Evolutionary conservation across 2,329 filamentous ascomycete genomes (phyloP).

Genomic region (Fusarium subtropicale): DNA sequence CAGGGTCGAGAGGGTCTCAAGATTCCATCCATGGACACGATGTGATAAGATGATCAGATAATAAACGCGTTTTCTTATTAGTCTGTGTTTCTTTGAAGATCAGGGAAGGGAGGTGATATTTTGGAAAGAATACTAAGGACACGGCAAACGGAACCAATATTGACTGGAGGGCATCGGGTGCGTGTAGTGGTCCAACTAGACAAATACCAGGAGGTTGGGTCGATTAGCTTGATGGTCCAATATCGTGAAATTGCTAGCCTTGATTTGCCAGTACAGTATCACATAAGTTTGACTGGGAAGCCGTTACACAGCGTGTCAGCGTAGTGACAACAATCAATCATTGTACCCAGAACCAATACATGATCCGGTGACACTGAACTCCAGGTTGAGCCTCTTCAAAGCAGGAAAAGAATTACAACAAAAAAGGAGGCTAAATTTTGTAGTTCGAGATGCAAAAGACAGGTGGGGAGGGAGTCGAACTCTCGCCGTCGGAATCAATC

Average conservation of each 20-base stretch:
- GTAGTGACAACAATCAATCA: not conserved
- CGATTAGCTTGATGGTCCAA: not conserved
- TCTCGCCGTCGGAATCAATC: not conserved
- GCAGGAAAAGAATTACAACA: too few relatives aligned
- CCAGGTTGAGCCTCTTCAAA: too few relatives aligned
- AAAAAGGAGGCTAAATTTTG: not conserved
- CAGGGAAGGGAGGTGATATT: not conserved
- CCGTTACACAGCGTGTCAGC: not conserved
- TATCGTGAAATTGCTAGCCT: not conserved
- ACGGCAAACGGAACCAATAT: not conserved
- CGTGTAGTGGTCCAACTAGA: not conserved
- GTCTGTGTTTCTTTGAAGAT: not conserved
- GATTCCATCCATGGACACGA: constrained; percentile 4
- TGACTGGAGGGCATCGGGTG: not conserved
- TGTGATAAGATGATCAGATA: constrained; percentile 43
- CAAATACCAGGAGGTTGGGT: not conserved
- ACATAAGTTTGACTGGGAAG: not conserved
- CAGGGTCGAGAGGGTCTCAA: constrained; percentile 25
- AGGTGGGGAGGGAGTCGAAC: not conserved
- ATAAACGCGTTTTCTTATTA: not conserved
- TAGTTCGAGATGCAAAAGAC: not conserved
- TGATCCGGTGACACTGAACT: not conserved
- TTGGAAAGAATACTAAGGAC: not conserved
- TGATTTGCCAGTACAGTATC: not conserved
- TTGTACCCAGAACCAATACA: not conserved